Conservation (phyloP, 495 filamentous ascomycete genomes). For the Aspergillus sparsus region DNA sequence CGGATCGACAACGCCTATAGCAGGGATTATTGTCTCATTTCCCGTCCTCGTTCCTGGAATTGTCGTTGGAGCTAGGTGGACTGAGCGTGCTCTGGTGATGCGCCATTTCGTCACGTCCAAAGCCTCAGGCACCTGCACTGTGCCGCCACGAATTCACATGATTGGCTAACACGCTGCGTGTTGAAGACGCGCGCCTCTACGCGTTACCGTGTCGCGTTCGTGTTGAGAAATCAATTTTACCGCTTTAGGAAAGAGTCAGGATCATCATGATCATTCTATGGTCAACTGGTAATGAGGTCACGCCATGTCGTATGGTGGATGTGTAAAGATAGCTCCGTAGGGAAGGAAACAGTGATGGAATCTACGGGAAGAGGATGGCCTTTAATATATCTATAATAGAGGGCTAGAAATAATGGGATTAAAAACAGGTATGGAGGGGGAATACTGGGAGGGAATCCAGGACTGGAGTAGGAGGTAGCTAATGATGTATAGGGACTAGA, state of each 20-base stretch:
- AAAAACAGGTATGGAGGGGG: constrained; percentile 11
- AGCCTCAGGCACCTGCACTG: constrained; percentile 4
- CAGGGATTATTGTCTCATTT: constrained; percentile 4
- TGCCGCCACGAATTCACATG: not conserved
- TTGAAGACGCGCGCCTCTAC: constrained; percentile 16
- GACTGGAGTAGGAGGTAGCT: not conserved
- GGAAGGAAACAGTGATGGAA: not conserved
- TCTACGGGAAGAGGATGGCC: not conserved
- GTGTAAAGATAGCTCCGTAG: not conserved
- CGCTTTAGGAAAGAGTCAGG: constrained; percentile 14
- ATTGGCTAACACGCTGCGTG: constrained; percentile 30
- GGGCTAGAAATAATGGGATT: constrained; percentile 9
- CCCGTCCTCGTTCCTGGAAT: not conserved
- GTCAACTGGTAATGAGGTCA: not conserved
- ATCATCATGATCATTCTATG: not conserved
- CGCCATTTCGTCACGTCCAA: not conserved
- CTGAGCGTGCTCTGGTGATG: not conserved
- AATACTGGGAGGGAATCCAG: constrained; percentile 21
- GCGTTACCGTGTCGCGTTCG: constrained; percentile 21
- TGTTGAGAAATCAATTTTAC: constrained; percentile 17
- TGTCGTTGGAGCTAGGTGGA: too few species aligned
- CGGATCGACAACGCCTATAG: constrained; percentile 8
- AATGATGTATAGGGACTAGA: not conserved
- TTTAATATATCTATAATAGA: constrained; percentile 5
- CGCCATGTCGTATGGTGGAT: not conserved